Evolutionary conservation across 345 rosid genomes (phyloP), one percentile per base, ranked within the genome.

Genomic region (Hibiscus tridactylites): DNA sequence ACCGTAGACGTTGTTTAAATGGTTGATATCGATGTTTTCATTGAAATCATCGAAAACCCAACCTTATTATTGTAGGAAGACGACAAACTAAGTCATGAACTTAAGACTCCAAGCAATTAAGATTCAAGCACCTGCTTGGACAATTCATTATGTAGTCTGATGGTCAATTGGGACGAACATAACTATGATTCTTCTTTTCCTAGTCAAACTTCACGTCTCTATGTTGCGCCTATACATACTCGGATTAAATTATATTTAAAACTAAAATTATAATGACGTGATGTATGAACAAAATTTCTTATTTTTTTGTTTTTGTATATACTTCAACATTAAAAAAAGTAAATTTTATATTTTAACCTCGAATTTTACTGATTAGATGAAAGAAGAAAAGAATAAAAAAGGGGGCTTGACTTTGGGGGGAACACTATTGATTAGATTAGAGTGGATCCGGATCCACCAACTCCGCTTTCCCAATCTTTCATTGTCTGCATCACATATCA

Each of bases 1-100:
- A 73, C 53, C 53, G 53, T 49, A 49, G 73, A 70, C 75, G 61
- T 3, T 24, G 33, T 71, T 11, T 66, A 6, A 71, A 75, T 73
- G 78, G 81, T 52, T 31, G 78, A 77, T 15, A 52, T 57, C 19
- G 63, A 62, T 70, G 74, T 77, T 79, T 42, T 31, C 81, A 58
- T 73, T 62, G 74, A 80, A 78, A 80, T 80, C 57, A 79, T 29
- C 70, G 35, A 60, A 73, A 70, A 68, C 78, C 70, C 71, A 13
- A 1, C n/a, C 3, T 47, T 47, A 65, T 64, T 44, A 44, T 21
- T 71, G 6, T 13, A 9, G 15, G 10, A 73, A 73, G 46, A 70
- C 13, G 76, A 78, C 71, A 79, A 42, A 75, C 60, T 31, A 73
- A 77, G 53, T 0, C 9, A 37, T 37, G 9, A 37, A 6, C 42